These are phyloP conservation scores for Mycena epipterygia DNA, from an alignment of 768 basidiomycete species.

Conservation along the genomic window DNA sequence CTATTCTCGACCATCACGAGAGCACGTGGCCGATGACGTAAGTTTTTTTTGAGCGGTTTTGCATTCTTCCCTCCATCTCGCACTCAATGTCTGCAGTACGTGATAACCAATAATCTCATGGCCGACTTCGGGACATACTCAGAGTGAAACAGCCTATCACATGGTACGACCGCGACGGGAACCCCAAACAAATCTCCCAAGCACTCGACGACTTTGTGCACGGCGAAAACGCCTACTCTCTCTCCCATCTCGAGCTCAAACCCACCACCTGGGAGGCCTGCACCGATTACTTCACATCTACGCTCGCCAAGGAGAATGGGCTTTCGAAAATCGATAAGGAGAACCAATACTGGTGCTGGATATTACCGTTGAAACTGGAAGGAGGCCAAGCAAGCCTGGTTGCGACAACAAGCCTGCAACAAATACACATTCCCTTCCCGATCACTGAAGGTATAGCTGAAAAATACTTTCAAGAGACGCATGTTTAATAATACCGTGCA, in stretches of 20 bases:
- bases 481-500: neutral
- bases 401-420: slow-evolving; percentile 10
- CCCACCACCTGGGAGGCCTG: slow-evolving; percentile 22
- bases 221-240: slow-evolving; percentile 24
- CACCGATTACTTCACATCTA: slow-evolving; percentile 1
- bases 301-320: slow-evolving; percentile 1
- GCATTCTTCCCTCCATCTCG: too few species aligned
- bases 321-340: slow-evolving; percentile 3
- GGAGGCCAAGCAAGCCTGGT: slow-evolving; percentile 12
- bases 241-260: slow-evolving; percentile 7
- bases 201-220: slow-evolving; percentile 23
- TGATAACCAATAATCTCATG: too few species aligned
- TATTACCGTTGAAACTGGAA: neutral
- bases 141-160: neutral
- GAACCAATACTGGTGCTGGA: slow-evolving; percentile 25
- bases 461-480: too few species aligned
- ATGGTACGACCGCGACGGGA: slow-evolving; percentile 24
- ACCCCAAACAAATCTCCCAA: slow-evolving; percentile 3
- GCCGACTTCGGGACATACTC: neutral
- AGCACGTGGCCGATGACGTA: too few species aligned
- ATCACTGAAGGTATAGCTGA: slow-evolving; percentile 9
- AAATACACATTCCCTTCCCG: slow-evolving; percentile 7
- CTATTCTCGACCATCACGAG: too few species aligned
- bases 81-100: too few species aligned
- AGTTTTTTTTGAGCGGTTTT: too few species aligned